Base-by-base conservation (phyloP, 352 stramenopile genomes). In the Globisporangium middletonii region DNA sequence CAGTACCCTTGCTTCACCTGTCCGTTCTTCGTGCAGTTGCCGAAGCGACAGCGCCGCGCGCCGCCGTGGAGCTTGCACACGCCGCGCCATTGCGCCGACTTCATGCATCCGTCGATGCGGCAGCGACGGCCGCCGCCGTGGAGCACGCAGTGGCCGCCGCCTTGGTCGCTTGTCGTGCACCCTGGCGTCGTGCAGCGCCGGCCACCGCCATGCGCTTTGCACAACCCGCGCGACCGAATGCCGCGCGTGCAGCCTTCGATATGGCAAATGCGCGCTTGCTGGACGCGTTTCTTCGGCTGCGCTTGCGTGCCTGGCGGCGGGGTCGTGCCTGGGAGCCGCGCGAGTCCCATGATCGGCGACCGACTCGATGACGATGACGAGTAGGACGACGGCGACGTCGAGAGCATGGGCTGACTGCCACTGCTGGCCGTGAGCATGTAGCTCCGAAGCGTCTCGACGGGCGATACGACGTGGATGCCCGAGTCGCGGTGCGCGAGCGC, bases 31-130 rank as follows among this genome's bases (percentile, higher is more conserved):
- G 78, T 82, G 68, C 86, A 95, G 38, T 88, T 79, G 18, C 70
- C 67, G 55, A 86, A 84, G 28, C 78, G 73, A 49, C 86, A 95
- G 9, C 80, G 77, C n/a, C 83, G 77, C 1, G 82, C 83, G 3
- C 86, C 86, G 33, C 86, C 86, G 63, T 95, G 86, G 62, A 89
- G 85, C 68, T 93, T 94, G 72, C 86, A 95, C 51, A 88, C 63
- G 7, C 84, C 84, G 18, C 80, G 75, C 64, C 78, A 91, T 35
- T 94, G 84, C 0, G 84, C 84, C 12, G 85, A 92, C 59, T 92
- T 91, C 48, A 76, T 81, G 71, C 86, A 95, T 23, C 78, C 82
- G 46, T 85, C 71, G 19, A 90, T 71, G 49, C 76, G 79, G 66
- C 86, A 95, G 28, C 82, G 78, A 1, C 77, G 75, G n/a, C 86